A percentile compares a stretch with the other conserved stretches of the same genome.
Evolutionary conservation across 805 yeast genomes (phyloP).

Genomic region (Kazachstania kunashirensis): DNA sequence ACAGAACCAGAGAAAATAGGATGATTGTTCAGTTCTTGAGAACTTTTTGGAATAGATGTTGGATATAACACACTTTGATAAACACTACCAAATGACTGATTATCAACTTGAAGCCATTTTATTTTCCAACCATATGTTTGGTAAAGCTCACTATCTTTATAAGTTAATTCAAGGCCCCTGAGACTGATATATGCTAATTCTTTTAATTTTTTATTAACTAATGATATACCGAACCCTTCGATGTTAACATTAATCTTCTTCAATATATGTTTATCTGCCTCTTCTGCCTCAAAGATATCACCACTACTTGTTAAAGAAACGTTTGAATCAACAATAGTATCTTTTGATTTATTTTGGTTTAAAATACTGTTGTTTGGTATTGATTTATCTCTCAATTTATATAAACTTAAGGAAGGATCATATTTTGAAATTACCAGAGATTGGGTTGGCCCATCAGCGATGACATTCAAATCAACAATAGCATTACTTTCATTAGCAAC

Average conservation of each 20-base stretch:
- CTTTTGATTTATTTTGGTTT: conserved; percentile 7
- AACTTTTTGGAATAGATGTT: conserved; percentile 74
- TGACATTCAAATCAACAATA: conserved; percentile 79
- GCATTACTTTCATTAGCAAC: conserved; percentile 31
- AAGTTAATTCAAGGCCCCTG: conserved; percentile 70
- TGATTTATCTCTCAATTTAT: conserved; percentile 36
- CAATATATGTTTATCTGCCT: conserved; percentile 29
- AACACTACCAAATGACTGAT: conserved; percentile 78
- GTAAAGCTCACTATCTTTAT: conserved; percentile 74
- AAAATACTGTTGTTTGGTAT: conserved; percentile 8
- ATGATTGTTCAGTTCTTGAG: conserved; percentile 74
- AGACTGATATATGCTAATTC: conserved; percentile 80
- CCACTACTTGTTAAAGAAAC: conserved; percentile 27
- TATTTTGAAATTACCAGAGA: conserved; percentile 76
- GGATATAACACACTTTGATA: conserved; percentile 88
- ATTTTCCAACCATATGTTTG: conserved; percentile 71
- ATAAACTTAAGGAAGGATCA: conserved; percentile 67
- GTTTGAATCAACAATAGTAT: conserved; percentile 1
- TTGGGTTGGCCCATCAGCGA: conserved; percentile 94
- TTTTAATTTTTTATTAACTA: conserved; percentile 58
- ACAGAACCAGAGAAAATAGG: conserved; percentile 85
- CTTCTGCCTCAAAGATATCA: conserved; percentile 46
- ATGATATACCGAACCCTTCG: conserved; percentile 81
- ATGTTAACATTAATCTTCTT: conserved; percentile 47
- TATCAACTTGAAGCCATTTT: conserved; percentile 93